phyloP scores from a whole-genome alignment of 805 yeast species.

The Metschnikowia sp. region DNA sequence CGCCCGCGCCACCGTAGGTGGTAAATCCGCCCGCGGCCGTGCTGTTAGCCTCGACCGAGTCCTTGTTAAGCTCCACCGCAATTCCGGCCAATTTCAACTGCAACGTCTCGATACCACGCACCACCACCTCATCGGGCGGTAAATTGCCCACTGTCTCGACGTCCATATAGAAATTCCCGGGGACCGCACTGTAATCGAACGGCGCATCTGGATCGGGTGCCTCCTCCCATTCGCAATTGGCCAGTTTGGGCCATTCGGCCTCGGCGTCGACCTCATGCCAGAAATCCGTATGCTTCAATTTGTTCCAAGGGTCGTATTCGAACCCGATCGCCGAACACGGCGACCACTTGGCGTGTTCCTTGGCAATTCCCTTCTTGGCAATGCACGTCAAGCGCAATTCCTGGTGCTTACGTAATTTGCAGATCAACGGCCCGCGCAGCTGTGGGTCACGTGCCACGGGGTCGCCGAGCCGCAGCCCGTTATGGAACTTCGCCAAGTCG shows the following conservation, averaged over 20 bases:
- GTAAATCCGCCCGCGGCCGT: slow-evolving; percentile 48
- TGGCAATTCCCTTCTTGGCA: slow-evolving; percentile 95
- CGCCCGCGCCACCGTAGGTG: slow-evolving; percentile 42
- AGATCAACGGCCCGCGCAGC: slow-evolving; percentile 81
- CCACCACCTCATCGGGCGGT: slow-evolving; percentile 84
- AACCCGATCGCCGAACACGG: slow-evolving; percentile 95
- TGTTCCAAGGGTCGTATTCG: slow-evolving; percentile 99
- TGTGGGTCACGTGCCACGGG: slow-evolving; percentile 82
- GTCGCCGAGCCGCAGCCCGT: slow-evolving; percentile 57
- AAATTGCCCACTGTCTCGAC: slow-evolving; percentile 91
- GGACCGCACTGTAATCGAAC: slow-evolving; percentile 81
- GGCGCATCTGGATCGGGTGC: slow-evolving; percentile 84
- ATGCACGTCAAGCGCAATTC: slow-evolving; percentile 85
- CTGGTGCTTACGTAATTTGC: slow-evolving; percentile 89
- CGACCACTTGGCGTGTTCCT: slow-evolving; percentile 98
- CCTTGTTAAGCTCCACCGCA: slow-evolving; percentile 59
- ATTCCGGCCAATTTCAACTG: slow-evolving; percentile 90
- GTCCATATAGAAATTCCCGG: slow-evolving; percentile 78
- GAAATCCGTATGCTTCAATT: slow-evolving; percentile 88
- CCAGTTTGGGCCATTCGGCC: slow-evolving; percentile 89
- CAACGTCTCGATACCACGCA: slow-evolving; percentile 77
- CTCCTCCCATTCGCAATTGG: slow-evolving; percentile 94
- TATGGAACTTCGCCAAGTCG: slow-evolving; percentile 53
- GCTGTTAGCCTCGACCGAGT: slow-evolving; percentile 37
- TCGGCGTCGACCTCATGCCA: slow-evolving; percentile 93